A percentile compares a stretch with the other conserved stretches of the same genome.
Conservation (phyloP, 2,329 filamentous ascomycete genomes). For the Pseudogymnoascus sp. region DNA sequence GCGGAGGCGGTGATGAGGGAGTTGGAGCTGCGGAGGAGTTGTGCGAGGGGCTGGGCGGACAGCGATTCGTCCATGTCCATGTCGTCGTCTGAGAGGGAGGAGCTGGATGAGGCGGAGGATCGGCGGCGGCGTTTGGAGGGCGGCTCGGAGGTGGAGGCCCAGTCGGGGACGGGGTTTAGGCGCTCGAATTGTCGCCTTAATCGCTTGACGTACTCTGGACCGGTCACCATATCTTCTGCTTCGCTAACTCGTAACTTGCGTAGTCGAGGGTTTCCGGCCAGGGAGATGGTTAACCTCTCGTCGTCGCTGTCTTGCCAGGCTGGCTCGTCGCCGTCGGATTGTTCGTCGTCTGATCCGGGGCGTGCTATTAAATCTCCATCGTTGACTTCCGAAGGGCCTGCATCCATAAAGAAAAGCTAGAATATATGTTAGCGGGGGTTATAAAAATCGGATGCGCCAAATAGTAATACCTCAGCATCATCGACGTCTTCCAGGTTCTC, state of each 20-base stretch:
- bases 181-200: conserved; percentile 69
- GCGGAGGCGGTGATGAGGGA: conserved; percentile 48
- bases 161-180: conserved; percentile 53
- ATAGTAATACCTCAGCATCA: conserved; percentile 53
- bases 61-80: conserved; percentile 51
- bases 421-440: conserved; percentile 3
- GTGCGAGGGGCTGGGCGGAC: conserved; percentile 70
- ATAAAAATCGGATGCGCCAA: conserved; percentile 11
- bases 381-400: conserved; percentile 23
- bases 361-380: conserved; percentile 19
- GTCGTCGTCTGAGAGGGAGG: conserved; percentile 33
- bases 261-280: conserved; percentile 66
- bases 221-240: conserved; percentile 77
- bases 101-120: conserved; percentile 41
- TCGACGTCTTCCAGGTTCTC: conserved; percentile 57
- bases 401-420: conserved; percentile 33
- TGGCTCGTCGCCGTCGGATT: conserved; percentile 42
- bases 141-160: conserved; percentile 47
- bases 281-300: conserved; percentile 74
- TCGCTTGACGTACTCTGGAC: conserved; percentile 75
- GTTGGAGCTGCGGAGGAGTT: conserved; percentile 68
- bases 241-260: conserved; percentile 77
- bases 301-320: conserved; percentile 97
- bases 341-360: conserved; percentile 28
- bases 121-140: conserved; percentile 44